Evolutionary conservation across 129 eudicot species (phyloP).

Genomic region (Helianthus tuberosus): DNA sequence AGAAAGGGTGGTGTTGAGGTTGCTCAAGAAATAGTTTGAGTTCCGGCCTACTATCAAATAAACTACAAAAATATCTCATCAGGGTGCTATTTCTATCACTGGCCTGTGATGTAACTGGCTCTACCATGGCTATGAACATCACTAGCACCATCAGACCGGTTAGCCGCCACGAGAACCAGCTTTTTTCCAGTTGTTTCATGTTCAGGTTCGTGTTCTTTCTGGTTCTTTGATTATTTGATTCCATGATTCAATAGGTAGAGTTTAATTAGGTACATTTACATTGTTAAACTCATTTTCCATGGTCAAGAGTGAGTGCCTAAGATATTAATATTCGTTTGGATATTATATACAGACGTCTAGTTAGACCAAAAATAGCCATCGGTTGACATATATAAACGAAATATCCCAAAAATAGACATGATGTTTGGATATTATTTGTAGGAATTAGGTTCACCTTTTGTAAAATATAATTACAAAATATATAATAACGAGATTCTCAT

Average conservation of each 20-base stretch:
- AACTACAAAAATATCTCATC: conserved; percentile 9
- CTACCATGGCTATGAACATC: background rate
- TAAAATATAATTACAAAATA: too few species aligned
- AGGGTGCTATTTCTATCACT: conserved; percentile 20
- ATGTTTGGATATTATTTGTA: too few species aligned
- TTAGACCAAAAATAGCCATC: background rate
- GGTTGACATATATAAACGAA: too few species aligned
- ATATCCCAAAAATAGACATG: too few species aligned
- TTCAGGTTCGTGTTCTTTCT: background rate
- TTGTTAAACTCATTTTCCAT: background rate
- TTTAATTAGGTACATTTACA: background rate
- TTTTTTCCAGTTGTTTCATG: conserved; percentile 13
- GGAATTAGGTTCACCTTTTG: too few species aligned
- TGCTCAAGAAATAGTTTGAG: conserved; percentile 33
- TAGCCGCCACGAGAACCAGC: conserved; percentile 3
- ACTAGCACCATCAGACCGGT: background rate
- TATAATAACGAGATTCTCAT: too few species aligned
- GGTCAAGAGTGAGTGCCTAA: background rate
- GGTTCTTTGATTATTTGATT: background rate
- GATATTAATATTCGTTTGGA: background rate
- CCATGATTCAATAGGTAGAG: background rate
- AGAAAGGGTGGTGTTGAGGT: conserved; percentile 48
- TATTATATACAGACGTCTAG: background rate
- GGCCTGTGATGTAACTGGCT: conserved; percentile 11
- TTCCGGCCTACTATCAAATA: background rate